phyloP scores from a whole-genome alignment of 257 asterid species.

The Solanum chmielewskii region DNA sequence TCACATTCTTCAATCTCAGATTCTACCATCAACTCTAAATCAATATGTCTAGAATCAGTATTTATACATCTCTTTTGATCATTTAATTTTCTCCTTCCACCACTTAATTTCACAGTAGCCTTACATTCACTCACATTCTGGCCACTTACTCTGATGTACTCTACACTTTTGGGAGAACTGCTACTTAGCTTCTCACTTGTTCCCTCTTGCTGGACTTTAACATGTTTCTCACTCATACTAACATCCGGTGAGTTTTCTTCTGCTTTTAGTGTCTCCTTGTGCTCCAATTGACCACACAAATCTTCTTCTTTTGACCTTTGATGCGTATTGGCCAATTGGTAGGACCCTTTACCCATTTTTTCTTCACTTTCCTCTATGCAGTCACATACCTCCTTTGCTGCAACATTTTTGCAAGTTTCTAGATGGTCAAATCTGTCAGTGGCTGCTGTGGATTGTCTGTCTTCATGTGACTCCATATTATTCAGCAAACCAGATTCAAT shows the following conservation, averaged over 20 bases:
- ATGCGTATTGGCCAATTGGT: constrained; percentile 5
- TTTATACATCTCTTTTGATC: constrained; percentile 7
- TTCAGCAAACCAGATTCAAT: constrained; percentile 12
- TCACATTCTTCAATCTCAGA: constrained; percentile 21
- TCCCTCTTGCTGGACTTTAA: constrained; percentile 18
- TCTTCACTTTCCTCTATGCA: constrained; percentile 18
- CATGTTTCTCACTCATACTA: constrained; percentile 7
- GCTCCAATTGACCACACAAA: constrained; percentile 13
- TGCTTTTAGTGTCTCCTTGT: constrained; percentile 12
- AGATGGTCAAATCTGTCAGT: constrained; percentile 14
- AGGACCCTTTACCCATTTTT: constrained; percentile 7
- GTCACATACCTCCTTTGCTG: constrained; percentile 17
- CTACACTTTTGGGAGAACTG: constrained; percentile 14
- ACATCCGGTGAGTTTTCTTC: constrained; percentile 4
- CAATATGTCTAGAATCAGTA: constrained; percentile 15
- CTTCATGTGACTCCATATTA: constrained; percentile 12
- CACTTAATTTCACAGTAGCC: constrained; percentile 8
- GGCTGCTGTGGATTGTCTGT: constrained; percentile 1
- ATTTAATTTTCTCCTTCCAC: constrained; percentile 10
- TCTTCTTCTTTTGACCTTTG: constrained; percentile 11
- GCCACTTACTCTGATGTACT: constrained; percentile 12
- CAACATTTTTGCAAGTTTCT: constrained; percentile 13
- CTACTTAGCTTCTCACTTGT: constrained; percentile 11
- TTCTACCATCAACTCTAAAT: constrained; percentile 11
- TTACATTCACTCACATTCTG: constrained; percentile 15